Evolutionary conservation across 2,329 filamentous ascomycete species (phyloP), one percentile per base, ranked within the genome.

Genomic region (Taxawa tesnikishii): DNA sequence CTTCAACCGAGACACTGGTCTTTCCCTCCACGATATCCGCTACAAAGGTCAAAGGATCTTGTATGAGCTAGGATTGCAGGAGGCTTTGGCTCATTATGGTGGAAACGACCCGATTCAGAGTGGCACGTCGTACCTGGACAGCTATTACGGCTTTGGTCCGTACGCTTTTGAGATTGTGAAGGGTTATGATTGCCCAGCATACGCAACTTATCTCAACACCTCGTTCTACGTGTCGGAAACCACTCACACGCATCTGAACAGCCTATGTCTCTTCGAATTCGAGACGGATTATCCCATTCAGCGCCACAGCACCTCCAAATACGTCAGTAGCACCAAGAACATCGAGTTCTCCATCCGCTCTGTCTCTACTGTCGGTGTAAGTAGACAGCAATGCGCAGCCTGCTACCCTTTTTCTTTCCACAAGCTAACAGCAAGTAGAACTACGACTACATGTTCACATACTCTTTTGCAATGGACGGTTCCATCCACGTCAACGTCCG

Each of bases 51-150:
- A 70, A 37, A 54, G 67, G 5, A 47, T 75, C 5, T 50, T 74
- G 8, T 74, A 73, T 35, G 69, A 74, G 38, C 53, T 75, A 2
- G 61, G 62, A 3, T 49, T 74, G 0, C 65, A 73, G 44, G 68
- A 74, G 46, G 68, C 68, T 0, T 48, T 71, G 6, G 62, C 67
- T 1, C 64, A 69, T 32, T 71, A 70, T 33, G 62, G 65, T 2
- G 58, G 31, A 13, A 44, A 45, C 23, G 63, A 70, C 29, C 67
- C 65, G 0, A 45, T 60, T 2, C 58, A 62, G 41, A 60, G 59
- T 2, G 58, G 58, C 11, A 62, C 58, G 0, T 49, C 58, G 0
- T 70, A 66, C 35, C 51, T 68, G 3, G 67, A 70, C 36, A 54
- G 50, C 0, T 64, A 55, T 33, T 67, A 65, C 35, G 62, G 65